Percentiles rank a stretch among this genome's conserved stretches.
These are phyloP conservation scores for Sporothrix globosa DNA, from an alignment of 2,329 filamentous ascomycete genomes.

Conservation along the genomic window DNA sequence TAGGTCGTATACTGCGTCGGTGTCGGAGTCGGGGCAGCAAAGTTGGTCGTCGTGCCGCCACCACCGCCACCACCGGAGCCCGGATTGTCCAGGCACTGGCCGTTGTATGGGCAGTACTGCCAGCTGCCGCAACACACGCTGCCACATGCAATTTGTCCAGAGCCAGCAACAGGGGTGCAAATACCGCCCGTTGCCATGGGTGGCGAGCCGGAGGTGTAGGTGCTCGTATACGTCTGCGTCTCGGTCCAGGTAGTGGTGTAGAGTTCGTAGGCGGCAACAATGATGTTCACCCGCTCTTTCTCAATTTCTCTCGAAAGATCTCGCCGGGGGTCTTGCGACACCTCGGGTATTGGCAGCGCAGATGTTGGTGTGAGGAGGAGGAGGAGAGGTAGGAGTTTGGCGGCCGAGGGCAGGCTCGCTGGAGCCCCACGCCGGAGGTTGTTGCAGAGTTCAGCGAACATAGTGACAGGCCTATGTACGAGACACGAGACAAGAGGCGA, in stretches of 20 bases:
- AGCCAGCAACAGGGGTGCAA: constrained; percentile 55
- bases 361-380: constrained; percentile 38
- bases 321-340: constrained; percentile 48
- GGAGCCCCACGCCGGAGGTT: neutral
- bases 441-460: constrained; percentile 23
- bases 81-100: constrained; percentile 61
- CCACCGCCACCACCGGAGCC: constrained; percentile 38
- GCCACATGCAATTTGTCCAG: constrained; percentile 66
- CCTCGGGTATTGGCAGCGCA: constrained; percentile 55
- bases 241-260: constrained; percentile 64
- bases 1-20: constrained; percentile 45
- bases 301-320: constrained; percentile 56
- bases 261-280: constrained; percentile 41
- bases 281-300: constrained; percentile 45
- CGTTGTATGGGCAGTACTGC: constrained; percentile 66
- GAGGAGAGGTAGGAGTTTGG: constrained; percentile 20
- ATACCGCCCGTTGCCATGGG: constrained; percentile 45
- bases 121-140: constrained; percentile 69
- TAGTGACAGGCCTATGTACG: neutral
- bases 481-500: constrained; percentile 10
- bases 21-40: constrained; percentile 40
- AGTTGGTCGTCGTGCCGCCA: constrained; percentile 40
- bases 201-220: constrained; percentile 55
- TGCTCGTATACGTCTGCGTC: constrained; percentile 64
- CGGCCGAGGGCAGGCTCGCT: constrained; percentile 7